Conservation (phyloP, 2,329 filamentous ascomycete species). For the Monosporascus cannonballus region DNA sequence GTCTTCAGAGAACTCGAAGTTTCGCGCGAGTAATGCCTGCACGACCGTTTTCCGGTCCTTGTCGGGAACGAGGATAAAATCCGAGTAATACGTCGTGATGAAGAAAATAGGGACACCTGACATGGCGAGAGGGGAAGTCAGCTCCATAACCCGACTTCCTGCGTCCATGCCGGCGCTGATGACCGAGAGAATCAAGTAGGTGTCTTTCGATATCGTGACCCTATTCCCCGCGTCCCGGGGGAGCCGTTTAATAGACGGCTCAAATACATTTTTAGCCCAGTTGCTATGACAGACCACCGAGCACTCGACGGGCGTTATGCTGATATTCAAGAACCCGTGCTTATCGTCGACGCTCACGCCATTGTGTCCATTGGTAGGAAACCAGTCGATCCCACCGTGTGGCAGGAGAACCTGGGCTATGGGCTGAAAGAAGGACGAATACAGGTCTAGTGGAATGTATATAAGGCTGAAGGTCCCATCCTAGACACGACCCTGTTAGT, state of each 20-base stretch:
- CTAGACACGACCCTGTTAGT: slow-evolving; percentile 40
- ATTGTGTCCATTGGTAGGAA: slow-evolving; percentile 30
- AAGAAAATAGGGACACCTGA: slow-evolving; percentile 97
- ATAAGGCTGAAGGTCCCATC: slow-evolving; percentile 83
- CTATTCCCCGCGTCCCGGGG: slow-evolving; percentile 43
- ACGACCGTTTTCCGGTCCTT: slow-evolving; percentile 70
- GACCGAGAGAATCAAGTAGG: slow-evolving; percentile 84
- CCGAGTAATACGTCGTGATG: slow-evolving; percentile 96
- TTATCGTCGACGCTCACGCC: slow-evolving; percentile 46
- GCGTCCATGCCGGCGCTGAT: slow-evolving; percentile 87
- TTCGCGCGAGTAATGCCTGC: slow-evolving; percentile 67
- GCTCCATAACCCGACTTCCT: slow-evolving; percentile 81
- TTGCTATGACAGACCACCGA: slow-evolving; percentile 81
- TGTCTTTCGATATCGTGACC: slow-evolving; percentile 73
- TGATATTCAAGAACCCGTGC: slow-evolving; percentile 88
- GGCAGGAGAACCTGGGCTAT: slow-evolving; percentile 83
- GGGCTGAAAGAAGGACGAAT: slow-evolving; percentile 74
- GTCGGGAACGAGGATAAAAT: slow-evolving; percentile 87
- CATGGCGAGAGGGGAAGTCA: slow-evolving; percentile 84
- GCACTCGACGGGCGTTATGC: slow-evolving; percentile 86
- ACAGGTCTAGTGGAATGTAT: slow-evolving; percentile 77
- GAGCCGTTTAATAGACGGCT: slow-evolving; percentile 61
- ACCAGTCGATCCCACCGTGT: slow-evolving; percentile 34
- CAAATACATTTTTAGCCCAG: slow-evolving; percentile 69
- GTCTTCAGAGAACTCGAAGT: slow-evolving; percentile 76